These are phyloP conservation scores for Thalia dealbata DNA, from an alignment of 176 grass and related monocot species.

Conservation along the genomic window DNA sequence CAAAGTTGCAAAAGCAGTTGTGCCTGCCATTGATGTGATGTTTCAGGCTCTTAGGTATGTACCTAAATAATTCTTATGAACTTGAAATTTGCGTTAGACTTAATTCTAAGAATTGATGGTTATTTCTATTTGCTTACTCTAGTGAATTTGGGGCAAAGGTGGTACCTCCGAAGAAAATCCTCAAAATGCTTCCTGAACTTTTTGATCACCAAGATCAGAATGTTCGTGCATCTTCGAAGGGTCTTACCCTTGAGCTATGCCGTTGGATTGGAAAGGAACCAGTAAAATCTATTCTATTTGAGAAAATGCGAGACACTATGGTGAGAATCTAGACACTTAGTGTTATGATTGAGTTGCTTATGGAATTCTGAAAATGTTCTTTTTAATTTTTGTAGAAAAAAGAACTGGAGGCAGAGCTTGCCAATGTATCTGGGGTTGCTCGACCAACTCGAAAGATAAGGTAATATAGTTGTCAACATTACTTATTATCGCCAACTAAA, in stretches of 20 bases:
- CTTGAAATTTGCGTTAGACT: not conserved
- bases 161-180: slow-evolving; percentile 83
- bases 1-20: slow-evolving; percentile 99
- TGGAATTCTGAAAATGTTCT: slow-evolving; percentile 12
- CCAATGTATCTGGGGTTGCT: slow-evolving; percentile 63
- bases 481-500: not conserved
- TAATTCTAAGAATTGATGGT: not conserved
- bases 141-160: slow-evolving; percentile 96
- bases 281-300: slow-evolving; percentile 93
- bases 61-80: slow-evolving; percentile 2
- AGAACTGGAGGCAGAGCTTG: slow-evolving; percentile 89
- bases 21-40: slow-evolving; percentile 99
- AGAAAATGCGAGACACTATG: slow-evolving; percentile 99
- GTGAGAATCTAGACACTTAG: slow-evolving; percentile 28
- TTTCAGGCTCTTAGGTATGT: slow-evolving; percentile 96
- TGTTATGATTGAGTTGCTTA: not conserved
- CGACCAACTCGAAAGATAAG: slow-evolving; percentile 98
- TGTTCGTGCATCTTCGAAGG: slow-evolving; percentile 92
- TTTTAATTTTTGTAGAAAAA: slow-evolving; percentile 74
- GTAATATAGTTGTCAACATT: slow-evolving; percentile 18
- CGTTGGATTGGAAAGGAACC: slow-evolving; percentile 98
- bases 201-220: slow-evolving; percentile 99
- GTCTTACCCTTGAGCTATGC: slow-evolving; percentile 89
- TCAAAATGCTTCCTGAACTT: slow-evolving; percentile 97
- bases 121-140: slow-evolving; percentile 11